Base-by-base conservation (phyloP, 2,329 filamentous ascomycete genomes). In the Neurospora sp. region DNA sequence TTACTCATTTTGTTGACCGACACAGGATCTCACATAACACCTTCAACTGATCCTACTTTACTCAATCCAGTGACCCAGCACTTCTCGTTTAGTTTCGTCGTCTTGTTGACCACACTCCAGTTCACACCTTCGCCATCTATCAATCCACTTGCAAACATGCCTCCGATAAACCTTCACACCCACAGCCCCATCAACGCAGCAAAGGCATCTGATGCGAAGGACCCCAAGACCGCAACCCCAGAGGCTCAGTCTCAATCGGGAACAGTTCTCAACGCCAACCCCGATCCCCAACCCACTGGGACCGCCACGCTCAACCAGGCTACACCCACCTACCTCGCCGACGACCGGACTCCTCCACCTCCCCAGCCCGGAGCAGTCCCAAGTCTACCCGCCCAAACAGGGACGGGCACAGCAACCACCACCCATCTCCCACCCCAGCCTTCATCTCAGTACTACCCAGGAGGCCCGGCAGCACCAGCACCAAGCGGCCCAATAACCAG, bases 361-460 rank as follows among this genome's bases (percentile, higher is more conserved):
- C 87, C 87, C 38, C 86, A 89, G 73, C 87, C 87, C 43, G 87
- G 86, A 69, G 84, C 86, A 46, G 80, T 83, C 62, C 87, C 87
- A 46, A 80, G 66, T 79, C 84, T 67, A 74, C 81, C 33, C 76
- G 76, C 74, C 72, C 52, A 72, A 71, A 66, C 52, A 36, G 33
- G 6, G 33, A 36, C 28, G 28, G 28, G 28, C 3, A 28, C 28
- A 28, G 28, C 28, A 28, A 28, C 28, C 28, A 28, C 28, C 28
- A 28, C 28, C 84, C 85, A 69, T 85, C 86, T 66, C 85, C 86
- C 68, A 86, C 82, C 52, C 3, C 52, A 62, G 8, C 23, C 52
- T n/a, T 62, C 52, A 10, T 62, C 52, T 36, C 52, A 5, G 8
- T 62, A 62, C 23, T 62, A 62, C 28, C 52, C 70, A 62, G 68